A percentile compares a stretch with the other conserved stretches of the same genome.
These are phyloP conservation scores for Neurospora intermedia DNA, from an alignment of 495 filamentous ascomycete genomes.

Conservation along the genomic window DNA sequence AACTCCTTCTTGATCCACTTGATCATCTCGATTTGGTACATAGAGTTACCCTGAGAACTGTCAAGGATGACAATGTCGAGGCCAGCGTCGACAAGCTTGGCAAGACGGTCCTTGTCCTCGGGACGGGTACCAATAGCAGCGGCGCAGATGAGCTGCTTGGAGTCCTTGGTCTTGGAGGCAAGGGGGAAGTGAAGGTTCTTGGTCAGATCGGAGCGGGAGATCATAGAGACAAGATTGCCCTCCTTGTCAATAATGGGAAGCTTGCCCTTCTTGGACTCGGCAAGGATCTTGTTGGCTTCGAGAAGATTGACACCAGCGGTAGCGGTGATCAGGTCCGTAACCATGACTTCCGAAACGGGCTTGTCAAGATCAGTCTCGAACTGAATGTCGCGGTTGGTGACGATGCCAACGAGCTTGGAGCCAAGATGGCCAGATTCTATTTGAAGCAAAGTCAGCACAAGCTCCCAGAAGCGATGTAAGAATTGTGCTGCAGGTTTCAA, in stretches of 20 bases:
- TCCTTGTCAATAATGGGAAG: slow-evolving; percentile 85
- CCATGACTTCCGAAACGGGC: slow-evolving; percentile 85
- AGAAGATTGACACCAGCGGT: slow-evolving; percentile 69
- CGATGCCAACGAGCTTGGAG: slow-evolving; percentile 91
- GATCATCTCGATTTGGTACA: slow-evolving; percentile 96
- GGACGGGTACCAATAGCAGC: slow-evolving; percentile 92
- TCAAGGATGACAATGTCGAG: slow-evolving; percentile 94
- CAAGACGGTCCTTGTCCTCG: slow-evolving; percentile 78
- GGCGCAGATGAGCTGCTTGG: slow-evolving; percentile 94
- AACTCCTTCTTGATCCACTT: slow-evolving; percentile 82
- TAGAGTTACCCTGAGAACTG: slow-evolving; percentile 91
- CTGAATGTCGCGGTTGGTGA: slow-evolving; percentile 95
- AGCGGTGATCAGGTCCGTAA: slow-evolving; percentile 88
- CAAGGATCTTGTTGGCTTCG: slow-evolving; percentile 88
- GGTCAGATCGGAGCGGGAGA: slow-evolving; percentile 93
- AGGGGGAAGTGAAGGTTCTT: slow-evolving; percentile 98
- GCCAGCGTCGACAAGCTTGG: slow-evolving; percentile 84
- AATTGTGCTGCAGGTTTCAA: slow-evolving; percentile 20
- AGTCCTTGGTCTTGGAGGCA: slow-evolving; percentile 91
- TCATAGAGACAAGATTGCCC: slow-evolving; percentile 84
- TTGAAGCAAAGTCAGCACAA: slow-evolving; percentile 18
- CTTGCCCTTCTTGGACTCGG: slow-evolving; percentile 97
- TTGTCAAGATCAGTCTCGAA: slow-evolving; percentile 67
- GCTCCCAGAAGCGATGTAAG: slow-evolving; percentile 8
- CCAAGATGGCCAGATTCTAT: slow-evolving; percentile 85